Conservation (phyloP, 2,329 filamentous ascomycete species). For the Zopfia rhizophila region DNA sequence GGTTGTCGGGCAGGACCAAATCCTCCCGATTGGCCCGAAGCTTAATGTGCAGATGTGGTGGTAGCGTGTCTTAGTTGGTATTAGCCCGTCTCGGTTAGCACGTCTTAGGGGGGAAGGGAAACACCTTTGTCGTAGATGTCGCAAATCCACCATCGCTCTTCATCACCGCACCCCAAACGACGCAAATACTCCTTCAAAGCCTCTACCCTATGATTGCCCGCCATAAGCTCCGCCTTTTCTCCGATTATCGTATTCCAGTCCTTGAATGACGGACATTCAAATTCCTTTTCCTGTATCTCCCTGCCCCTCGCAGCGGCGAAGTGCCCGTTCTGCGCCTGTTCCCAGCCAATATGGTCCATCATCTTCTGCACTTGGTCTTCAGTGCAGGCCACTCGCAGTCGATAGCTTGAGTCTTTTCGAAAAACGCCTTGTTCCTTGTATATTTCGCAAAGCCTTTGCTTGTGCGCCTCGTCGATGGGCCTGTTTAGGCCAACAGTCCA, state of each 20-base stretch:
- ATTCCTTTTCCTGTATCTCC: constrained; percentile 16
- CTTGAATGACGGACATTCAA: constrained; percentile 4
- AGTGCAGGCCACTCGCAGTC: constrained; percentile 8
- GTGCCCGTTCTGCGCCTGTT: constrained; percentile 7
- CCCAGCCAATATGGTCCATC: constrained; percentile 17
- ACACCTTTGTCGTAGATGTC: constrained; percentile 14
- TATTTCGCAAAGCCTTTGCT: constrained; percentile 11
- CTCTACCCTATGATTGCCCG: constrained; percentile 4
- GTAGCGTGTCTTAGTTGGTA: constrained; percentile 7
- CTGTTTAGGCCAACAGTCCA: constrained; percentile 13
- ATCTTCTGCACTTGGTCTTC: constrained; percentile 11
- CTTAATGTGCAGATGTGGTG: constrained; percentile 8
- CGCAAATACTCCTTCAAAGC: constrained; percentile 12
- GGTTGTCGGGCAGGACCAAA: constrained; percentile 7
- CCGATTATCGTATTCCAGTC: constrained; percentile 3
- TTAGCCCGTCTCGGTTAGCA: constrained; percentile 7
- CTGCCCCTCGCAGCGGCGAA: too few relatives aligned
- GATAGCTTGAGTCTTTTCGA: constrained; percentile 6
- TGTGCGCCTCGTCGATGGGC: constrained; percentile 8
- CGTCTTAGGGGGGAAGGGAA: constrained; percentile 4
- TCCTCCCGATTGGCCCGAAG: constrained; percentile 9
- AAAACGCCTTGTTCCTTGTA: constrained; percentile 11
- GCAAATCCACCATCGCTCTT: constrained; percentile 10
- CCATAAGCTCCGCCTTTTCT: constrained; percentile 12
- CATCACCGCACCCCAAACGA: neutral